phyloP scores from a whole-genome alignment of 108 stramenopile species.

The Conticribra guillardii region DNA sequence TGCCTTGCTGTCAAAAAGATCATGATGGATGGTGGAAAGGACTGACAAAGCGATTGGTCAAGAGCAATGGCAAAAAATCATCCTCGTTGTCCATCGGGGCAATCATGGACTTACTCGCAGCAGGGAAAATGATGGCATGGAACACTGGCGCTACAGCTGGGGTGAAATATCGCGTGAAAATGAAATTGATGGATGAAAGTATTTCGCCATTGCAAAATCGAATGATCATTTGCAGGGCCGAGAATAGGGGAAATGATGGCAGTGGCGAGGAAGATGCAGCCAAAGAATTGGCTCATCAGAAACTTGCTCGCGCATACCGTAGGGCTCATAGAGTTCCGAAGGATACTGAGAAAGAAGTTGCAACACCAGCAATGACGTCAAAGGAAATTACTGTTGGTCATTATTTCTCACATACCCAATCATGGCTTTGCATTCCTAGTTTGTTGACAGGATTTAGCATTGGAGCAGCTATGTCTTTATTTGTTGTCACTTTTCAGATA shows the following conservation, averaged over 20 bases:
- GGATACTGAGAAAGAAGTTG: background rate
- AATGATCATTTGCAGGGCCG: slow-evolving; percentile 60
- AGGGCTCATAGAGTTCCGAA: slow-evolving; percentile 26
- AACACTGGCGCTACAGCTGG: slow-evolving; percentile 34
- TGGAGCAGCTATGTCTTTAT: slow-evolving; percentile 10
- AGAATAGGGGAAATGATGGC: slow-evolving; percentile 9
- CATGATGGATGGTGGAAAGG: slow-evolving; percentile 48
- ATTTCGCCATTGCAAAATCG: slow-evolving; percentile 74
- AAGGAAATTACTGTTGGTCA: background rate
- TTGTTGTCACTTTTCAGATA: background rate
- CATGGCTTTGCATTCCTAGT: background rate
- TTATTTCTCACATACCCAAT: background rate
- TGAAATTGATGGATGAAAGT: slow-evolving; percentile 66
- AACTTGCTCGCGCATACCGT: slow-evolving; percentile 35
- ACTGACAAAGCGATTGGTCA: slow-evolving; percentile 28
- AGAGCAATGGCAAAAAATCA: slow-evolving; percentile 1
- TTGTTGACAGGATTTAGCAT: slow-evolving; percentile 16
- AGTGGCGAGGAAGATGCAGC: slow-evolving; percentile 11
- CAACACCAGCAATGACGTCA: background rate
- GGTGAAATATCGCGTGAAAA: slow-evolving; percentile 62
- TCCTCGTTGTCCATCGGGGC: slow-evolving; percentile 52
- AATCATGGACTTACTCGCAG: slow-evolving; percentile 71
- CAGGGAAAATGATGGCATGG: slow-evolving; percentile 70
- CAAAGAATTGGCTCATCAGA: slow-evolving; percentile 26
- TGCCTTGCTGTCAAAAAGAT: slow-evolving; percentile 89